Percentiles rank a stretch among this genome's conserved stretches.
Evolutionary conservation across 1,284 basidiomycete species (phyloP).

Genomic region (Cryptococcus hybrid): DNA sequence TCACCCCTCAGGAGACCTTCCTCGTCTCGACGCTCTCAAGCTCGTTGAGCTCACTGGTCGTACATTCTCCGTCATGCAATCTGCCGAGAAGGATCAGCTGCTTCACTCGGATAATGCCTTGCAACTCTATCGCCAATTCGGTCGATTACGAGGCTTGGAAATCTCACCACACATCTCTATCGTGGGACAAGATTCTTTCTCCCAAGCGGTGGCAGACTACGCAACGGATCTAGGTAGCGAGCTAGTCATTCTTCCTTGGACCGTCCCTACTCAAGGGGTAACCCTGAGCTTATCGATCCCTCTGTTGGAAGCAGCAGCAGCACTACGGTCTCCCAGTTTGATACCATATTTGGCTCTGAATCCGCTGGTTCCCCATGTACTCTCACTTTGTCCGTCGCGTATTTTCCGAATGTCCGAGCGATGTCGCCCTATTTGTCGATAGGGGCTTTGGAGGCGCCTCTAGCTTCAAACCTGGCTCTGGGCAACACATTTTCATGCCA

Average conservation of each 20-base stretch:
- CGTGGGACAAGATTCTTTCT: conserved; percentile 69
- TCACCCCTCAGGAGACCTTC: neutral
- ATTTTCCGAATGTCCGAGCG: conserved; percentile 61
- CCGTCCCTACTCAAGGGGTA: conserved; percentile 50
- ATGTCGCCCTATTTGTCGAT: conserved; percentile 82
- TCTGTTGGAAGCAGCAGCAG: neutral
- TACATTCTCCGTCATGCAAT: conserved; percentile 79
- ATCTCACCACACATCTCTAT: conserved; percentile 63
- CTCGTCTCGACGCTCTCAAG: conserved; percentile 67
- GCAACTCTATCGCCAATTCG: conserved; percentile 73
- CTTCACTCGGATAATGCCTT: conserved; percentile 74
- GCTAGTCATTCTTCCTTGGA: conserved; percentile 81
- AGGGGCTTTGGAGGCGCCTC: conserved; percentile 54
- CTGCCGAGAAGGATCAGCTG: conserved; percentile 66
- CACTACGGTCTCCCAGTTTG: conserved; percentile 31
- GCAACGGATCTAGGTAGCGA: conserved; percentile 62
- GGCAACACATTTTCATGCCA: conserved; percentile 73
- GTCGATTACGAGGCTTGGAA: conserved; percentile 66
- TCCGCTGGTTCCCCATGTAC: conserved; percentile 55
- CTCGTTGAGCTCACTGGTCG: conserved; percentile 86
- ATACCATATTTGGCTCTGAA: conserved; percentile 44
- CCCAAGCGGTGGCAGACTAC: conserved; percentile 65
- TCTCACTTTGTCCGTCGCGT: conserved; percentile 77
- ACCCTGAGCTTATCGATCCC: conserved; percentile 56
- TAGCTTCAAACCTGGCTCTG: conserved; percentile 29